Evolutionary conservation across 2,329 filamentous ascomycete species (phyloP), one percentile per base, ranked within the genome.

Genomic region (Hymenoscyphus repandus): DNA sequence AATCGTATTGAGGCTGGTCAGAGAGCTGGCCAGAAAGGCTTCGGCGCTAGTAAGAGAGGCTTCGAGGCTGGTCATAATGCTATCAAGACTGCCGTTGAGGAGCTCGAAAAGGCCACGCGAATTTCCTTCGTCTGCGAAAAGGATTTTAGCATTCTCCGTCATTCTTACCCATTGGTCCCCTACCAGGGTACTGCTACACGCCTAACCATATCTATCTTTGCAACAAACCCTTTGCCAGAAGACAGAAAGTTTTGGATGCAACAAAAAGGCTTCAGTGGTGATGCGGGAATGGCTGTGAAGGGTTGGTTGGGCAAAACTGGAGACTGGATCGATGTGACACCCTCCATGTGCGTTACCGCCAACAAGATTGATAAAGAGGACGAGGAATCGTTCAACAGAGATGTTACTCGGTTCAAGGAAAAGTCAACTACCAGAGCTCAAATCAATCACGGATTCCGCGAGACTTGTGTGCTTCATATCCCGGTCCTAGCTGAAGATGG

Each of bases 301-400:
- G 78, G 82, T 0, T 65, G 87, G 1, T 68, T 87, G 33, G 78
- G 82, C 6, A 73, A 76, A 0, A 79, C 74, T 11, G 72, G 74
- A 6, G 73, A 70, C 58, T 88, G 85, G 85, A 70, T 88, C 11
- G 76, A 88, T 51, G 83, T 88, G 2, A 88, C 85, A 0, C 85
- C 85, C 0, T 70, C 70, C 0, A 66, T 72, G 1, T 70, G 71
- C 18, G 72, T 78, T 0, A 61, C 65, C 0, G 60, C 72, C 0
- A 69, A 75, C 0, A 74, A 83, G 42, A 60, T 88, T 1, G 69
- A 75, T 0, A 69, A 72, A 1, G 69, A 68, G 1, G 81, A 86
- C 33, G 85, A 88, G 62, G 74, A 84, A 2, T 80, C 75, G 1
- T 85, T 84, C 70, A 83, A 87, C 64, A 73, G 85, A 33, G 85